Evolutionary conservation across 345 rosid species (phyloP).

Genomic region (Salix arbutifolia): DNA sequence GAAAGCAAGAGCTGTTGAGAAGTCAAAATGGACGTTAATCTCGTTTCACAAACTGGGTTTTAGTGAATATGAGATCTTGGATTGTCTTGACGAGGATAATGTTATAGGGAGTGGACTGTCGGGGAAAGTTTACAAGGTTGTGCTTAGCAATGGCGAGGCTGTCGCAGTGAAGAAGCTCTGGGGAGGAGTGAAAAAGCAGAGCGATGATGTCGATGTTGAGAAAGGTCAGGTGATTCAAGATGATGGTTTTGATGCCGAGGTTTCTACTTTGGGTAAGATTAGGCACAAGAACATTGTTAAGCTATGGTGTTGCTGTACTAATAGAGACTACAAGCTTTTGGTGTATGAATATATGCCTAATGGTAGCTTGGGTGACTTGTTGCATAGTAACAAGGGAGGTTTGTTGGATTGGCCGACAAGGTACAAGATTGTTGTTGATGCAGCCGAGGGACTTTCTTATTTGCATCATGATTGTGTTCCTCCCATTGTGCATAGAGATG

Average conservation of each 20-base stretch:
- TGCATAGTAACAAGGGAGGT: slow-evolving; percentile 83
- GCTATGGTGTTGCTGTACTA: slow-evolving; percentile 92
- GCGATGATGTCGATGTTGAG: slow-evolving; percentile 50
- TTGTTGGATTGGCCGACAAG: slow-evolving; percentile 81
- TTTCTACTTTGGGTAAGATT: slow-evolving; percentile 85
- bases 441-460: slow-evolving; percentile 93
- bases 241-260: slow-evolving; percentile 82
- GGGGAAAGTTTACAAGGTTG: slow-evolving; percentile 93
- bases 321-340: slow-evolving; percentile 82
- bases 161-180: slow-evolving; percentile 94
- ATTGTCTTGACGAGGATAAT: slow-evolving; percentile 84
- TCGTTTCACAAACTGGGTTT: slow-evolving; percentile 93
- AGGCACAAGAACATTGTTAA: slow-evolving; percentile 98
- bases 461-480: slow-evolving; percentile 95
- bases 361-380: slow-evolving; percentile 92
- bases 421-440: slow-evolving; percentile 73
- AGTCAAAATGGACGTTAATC: slow-evolving; percentile 90
- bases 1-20: slow-evolving; percentile 62
- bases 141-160: slow-evolving; percentile 68
- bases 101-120: slow-evolving; percentile 86
- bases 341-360: slow-evolving; percentile 98
- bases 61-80: slow-evolving; percentile 82
- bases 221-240: slow-evolving; percentile 56
- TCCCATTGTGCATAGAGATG: slow-evolving; percentile 92
- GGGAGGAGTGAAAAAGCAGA: slow-evolving; percentile 56